Evolutionary conservation across 441 rosid species (phyloP), one percentile per base, ranked within the genome.

Genomic region (Mallotus japonicus): DNA sequence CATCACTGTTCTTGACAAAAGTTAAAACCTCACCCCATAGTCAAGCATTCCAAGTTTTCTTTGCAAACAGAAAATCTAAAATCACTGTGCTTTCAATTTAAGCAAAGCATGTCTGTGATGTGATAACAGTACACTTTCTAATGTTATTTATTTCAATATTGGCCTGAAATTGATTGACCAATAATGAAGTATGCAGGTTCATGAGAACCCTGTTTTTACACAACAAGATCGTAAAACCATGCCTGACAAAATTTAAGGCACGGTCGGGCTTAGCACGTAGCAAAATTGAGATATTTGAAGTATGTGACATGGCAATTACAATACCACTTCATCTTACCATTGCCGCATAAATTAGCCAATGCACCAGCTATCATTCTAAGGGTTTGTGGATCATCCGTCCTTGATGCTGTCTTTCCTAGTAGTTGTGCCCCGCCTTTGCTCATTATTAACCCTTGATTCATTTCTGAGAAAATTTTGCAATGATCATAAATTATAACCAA

Each of bases 321-420:
- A 56, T 32, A 57, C 13, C 22, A 76, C 42, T 67, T 50, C 60
- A 49, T 69, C 90, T 78, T 75, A 94, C 99, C 99, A 75, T 94
- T 94, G 73, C 97, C 97, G 19, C 97, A 94, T 75, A 94, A 81
- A 80, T 90, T 94, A 67, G 97, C 97, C 56, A 92, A 87, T 62
- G 93, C 97, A 75, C 97, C 99, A 62, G 97, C 95, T 73, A 92
- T 95, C 97, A 94, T 94, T 83, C 96, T 87, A 40, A 90, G 90
- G 77, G 92, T 92, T 77, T 92, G 97, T 17, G 86, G 87, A 71
- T 92, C 99, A 55, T 89, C 93, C 71, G 97, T 90, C 81, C 80
- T 84, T 19, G 80, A 83, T 80, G 92, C 93, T 73, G 84, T 85
- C 76, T 84, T 85, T 61, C 93, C 95, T 71, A 92, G 85, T 53